Evolutionary conservation across 75 land plant genomes (phyloP), one percentile per base, ranked within the genome.

Genomic region (Larix kaempferi): DNA sequence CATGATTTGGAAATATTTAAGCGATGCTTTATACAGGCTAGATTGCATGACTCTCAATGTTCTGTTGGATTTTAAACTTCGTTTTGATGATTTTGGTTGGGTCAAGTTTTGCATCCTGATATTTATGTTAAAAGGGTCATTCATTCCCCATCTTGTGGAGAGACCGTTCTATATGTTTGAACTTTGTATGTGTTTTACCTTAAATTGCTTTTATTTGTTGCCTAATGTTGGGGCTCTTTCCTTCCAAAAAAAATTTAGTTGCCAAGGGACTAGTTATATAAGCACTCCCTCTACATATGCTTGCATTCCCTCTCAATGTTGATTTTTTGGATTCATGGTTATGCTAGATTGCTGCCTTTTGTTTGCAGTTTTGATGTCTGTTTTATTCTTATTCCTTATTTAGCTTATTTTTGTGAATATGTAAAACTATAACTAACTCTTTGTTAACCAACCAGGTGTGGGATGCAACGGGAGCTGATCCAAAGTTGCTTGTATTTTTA

Each of bases 381-480:
- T 73, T 25, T 23, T 17, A 57, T 62, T 76, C 27, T 59, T 35
- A 27, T 66, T 57, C 21, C 79, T 76, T 57, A n/a, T 16, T 6
- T 22, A 27, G n/a, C 12, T 44, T 17, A 73, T 75, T 71, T 3
- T 67, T 41, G 67, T 56, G 26, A 16, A 57, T 74, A 33, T 78
- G 55, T 62, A 33, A 27, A 56, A 37, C 16, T 57, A 21, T 26
- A 21, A 37, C 16, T 56, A 35, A 56, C n/a, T 63, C 23, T 39
- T 23, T 8, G 21, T 37, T 44, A 39, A n/a, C 2, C 73, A 27
- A 55, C 39, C 82, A 98, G 99, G 94, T 98, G 0, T 98, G 99
- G 99, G 99, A 98, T 87, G 99, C 99, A 65, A 98, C 99, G 69
- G 89, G 98, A 37, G 87, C 99, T 56, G 99, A 98, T 79, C 99